Evolutionary conservation across 2,329 filamentous ascomycete species (phyloP).

Genomic region (Ophiocordyceps robertsii): DNA sequence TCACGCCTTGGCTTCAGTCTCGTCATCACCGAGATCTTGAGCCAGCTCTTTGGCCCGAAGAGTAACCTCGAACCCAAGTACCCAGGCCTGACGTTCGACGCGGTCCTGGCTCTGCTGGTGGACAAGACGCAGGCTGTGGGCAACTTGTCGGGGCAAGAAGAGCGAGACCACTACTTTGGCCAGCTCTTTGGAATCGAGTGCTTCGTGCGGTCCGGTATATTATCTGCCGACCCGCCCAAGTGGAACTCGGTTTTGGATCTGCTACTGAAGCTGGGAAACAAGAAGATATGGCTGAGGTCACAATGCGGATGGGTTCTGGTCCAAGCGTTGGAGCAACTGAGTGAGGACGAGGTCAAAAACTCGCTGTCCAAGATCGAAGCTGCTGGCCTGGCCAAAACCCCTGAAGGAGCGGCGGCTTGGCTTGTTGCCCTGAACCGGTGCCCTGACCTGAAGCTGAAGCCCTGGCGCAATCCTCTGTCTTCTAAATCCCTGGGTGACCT

Average conservation of each 20-base stretch:
- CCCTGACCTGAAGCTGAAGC: conserved; percentile 47
- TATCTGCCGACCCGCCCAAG: conserved; percentile 46
- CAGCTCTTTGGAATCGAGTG: conserved; percentile 79
- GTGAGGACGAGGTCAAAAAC: conserved; percentile 41
- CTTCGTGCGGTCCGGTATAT: conserved; percentile 64
- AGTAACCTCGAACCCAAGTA: conserved; percentile 33
- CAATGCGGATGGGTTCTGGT: conserved; percentile 77
- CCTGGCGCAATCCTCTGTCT: conserved; percentile 69
- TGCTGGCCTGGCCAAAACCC: conserved; percentile 60
- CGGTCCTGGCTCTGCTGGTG: conserved; percentile 35
- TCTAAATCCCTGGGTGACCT: conserved; percentile 54
- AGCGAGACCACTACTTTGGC: conserved; percentile 74
- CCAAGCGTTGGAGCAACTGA: conserved; percentile 53
- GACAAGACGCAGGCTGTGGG: conserved; percentile 42
- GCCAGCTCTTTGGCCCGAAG: conserved; percentile 49
- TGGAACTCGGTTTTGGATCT: conserved; percentile 60
- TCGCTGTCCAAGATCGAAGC: conserved; percentile 50
- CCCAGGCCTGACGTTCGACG: conserved; percentile 39
- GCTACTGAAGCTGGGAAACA: conserved; percentile 59
- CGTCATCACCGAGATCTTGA: conserved; percentile 69
- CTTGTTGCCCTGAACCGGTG: conserved; percentile 54
- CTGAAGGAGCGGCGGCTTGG: conserved; percentile 86
- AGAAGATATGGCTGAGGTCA: conserved; percentile 80
- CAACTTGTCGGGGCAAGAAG: conserved; percentile 54
- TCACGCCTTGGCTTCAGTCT: conserved; percentile 82